Evolutionary conservation across 2,329 filamentous ascomycete genomes (phyloP).

Genomic region (Colletotrichum incanum): DNA sequence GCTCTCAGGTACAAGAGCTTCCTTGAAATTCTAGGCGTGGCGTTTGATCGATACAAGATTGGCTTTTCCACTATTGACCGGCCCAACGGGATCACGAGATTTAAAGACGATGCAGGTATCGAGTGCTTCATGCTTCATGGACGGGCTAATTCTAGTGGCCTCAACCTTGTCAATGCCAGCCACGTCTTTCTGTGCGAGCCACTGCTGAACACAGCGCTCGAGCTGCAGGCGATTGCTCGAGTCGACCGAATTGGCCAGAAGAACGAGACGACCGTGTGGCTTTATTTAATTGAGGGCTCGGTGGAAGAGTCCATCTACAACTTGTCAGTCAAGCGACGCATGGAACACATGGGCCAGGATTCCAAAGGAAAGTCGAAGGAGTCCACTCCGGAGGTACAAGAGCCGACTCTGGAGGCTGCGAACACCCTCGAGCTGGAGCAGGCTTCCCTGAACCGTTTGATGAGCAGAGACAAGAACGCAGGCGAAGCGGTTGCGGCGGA

Average conservation of each 20-base stretch:
- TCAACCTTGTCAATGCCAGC: slow-evolving; percentile 93
- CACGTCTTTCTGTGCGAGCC: slow-evolving; percentile 97
- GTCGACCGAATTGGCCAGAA: slow-evolving; percentile 95
- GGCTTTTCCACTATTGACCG: slow-evolving; percentile 80
- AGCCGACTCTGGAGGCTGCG: slow-evolving; percentile 81
- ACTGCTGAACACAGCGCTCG: slow-evolving; percentile 91
- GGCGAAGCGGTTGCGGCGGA: slow-evolving; percentile 85
- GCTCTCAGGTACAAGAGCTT: slow-evolving; percentile 78
- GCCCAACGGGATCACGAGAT: slow-evolving; percentile 78
- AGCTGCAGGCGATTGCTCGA: slow-evolving; percentile 94
- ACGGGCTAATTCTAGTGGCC: slow-evolving; percentile 87
- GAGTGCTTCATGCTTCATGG: slow-evolving; percentile 94
- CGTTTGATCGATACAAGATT: slow-evolving; percentile 81
- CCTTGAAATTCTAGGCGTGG: slow-evolving; percentile 79
- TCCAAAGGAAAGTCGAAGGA: slow-evolving; percentile 59
- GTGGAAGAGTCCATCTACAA: slow-evolving; percentile 95
- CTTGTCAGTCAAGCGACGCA: slow-evolving; percentile 82
- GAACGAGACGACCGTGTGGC: slow-evolving; percentile 91
- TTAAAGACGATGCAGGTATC: slow-evolving; percentile 80
- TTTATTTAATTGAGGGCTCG: slow-evolving; percentile 92
- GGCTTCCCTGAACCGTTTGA: slow-evolving; percentile 77
- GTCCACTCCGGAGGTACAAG: slow-evolving; percentile 64
- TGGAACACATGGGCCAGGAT: slow-evolving; percentile 79
- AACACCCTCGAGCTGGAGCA: slow-evolving; percentile 89
- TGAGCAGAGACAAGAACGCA: slow-evolving; percentile 78